A percentile compares a stretch with the other conserved stretches of the same genome.
phyloP scores from a whole-genome alignment of 2,329 filamentous ascomycete species.

The Didymella glomerata region DNA sequence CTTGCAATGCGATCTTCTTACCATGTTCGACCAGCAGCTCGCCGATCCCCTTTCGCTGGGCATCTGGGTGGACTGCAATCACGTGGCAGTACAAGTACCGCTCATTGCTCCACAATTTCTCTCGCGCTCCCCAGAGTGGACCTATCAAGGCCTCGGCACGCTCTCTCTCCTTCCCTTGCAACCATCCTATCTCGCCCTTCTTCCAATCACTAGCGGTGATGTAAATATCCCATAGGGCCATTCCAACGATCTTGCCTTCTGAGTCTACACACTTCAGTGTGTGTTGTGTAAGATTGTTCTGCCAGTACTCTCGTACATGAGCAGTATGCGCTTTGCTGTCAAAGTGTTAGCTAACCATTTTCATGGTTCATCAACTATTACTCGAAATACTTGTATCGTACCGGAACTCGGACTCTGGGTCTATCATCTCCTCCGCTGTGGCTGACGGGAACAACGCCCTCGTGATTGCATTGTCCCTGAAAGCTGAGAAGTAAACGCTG shows the following conservation, averaged over 20 bases:
- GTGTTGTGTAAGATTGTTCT: conserved; percentile 54
- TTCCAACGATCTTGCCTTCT: conserved; percentile 56
- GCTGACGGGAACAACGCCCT: conserved; percentile 54
- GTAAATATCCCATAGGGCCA: conserved; percentile 59
- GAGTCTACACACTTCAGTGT: conserved; percentile 60
- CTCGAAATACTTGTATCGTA: conserved; percentile 7
- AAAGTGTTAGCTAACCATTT: conserved; percentile 14
- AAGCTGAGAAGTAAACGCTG: conserved; percentile 59
- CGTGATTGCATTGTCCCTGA: conserved; percentile 55
- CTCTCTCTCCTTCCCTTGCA: conserved; percentile 56
- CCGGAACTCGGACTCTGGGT: conserved; percentile 37
- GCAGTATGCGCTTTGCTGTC: conserved; percentile 53
- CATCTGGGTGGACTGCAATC: conserved; percentile 56
- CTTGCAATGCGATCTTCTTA: conserved; percentile 42
- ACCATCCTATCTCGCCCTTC: conserved; percentile 57
- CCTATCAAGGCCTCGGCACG: conserved; percentile 56
- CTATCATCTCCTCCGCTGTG: conserved; percentile 29
- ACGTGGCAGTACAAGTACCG: conserved; percentile 49
- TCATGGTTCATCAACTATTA: not conserved
- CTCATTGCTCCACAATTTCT: conserved; percentile 34
- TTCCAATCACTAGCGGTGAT: conserved; percentile 55
- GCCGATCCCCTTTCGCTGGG: conserved; percentile 56
- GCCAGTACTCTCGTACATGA: conserved; percentile 53
- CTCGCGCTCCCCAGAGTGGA: conserved; percentile 46
- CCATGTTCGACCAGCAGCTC: conserved; percentile 56